Percentiles rank a stretch among this genome's conserved stretches.
These are phyloP conservation scores for Geotrichum cucujoidarum DNA, from an alignment of 1,139 yeast genomes.

Conservation along the genomic window DNA sequence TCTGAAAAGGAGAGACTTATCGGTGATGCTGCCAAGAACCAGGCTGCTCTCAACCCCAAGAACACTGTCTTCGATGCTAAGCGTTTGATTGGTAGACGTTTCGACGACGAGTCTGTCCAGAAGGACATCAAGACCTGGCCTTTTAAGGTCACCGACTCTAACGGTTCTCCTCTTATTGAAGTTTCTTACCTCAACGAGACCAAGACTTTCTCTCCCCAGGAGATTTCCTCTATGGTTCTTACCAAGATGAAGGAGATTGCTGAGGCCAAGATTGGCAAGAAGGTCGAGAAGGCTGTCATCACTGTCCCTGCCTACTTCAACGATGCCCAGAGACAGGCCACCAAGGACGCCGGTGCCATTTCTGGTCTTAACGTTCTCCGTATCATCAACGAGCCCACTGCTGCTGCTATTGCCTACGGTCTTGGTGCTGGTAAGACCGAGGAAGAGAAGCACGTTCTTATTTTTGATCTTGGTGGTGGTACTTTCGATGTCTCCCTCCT, in stretches of 20 bases:
- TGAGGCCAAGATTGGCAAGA: conserved; percentile 90
- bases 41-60: conserved; percentile 94
- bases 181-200: conserved; percentile 86
- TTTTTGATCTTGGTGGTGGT: conserved; percentile 96
- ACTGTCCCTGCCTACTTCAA: conserved; percentile 97
- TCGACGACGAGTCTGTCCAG: conserved; percentile 85
- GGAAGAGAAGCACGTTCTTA: conserved; percentile 82
- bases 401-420: conserved; percentile 98
- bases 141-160: conserved; percentile 81
- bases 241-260: conserved; percentile 98
- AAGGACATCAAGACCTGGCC: conserved; percentile 97
- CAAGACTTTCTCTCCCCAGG: conserved; percentile 93
- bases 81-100: conserved; percentile 96
- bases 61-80: conserved; percentile 97
- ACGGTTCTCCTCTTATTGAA: conserved; percentile 83
- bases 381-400: conserved; percentile 96
- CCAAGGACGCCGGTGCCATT: conserved; percentile 98
- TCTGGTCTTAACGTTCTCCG: conserved; percentile 94
- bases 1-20: conserved; percentile 95
- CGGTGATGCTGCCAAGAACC: conserved; percentile 99
- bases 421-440: conserved; percentile 85
- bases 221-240: conserved; percentile 93
- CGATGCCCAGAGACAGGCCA: conserved; percentile 97
- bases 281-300: conserved; percentile 90
- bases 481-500: conserved; percentile 88